Base-by-base conservation (phyloP, 108 stramenopile species). In the Schizochytrium sp. region DNA sequence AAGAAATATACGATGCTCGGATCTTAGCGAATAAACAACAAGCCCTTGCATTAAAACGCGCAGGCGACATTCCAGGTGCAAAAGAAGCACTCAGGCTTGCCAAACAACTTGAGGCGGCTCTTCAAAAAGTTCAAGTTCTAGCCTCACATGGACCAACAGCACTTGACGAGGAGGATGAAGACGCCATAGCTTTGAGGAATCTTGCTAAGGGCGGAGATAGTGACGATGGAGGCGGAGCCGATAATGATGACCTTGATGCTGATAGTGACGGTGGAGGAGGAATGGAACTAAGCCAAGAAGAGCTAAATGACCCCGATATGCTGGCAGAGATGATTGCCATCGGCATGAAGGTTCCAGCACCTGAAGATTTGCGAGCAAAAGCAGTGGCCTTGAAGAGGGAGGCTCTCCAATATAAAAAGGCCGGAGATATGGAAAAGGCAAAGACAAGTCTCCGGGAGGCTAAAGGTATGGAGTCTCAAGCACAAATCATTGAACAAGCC, bases 271-370 rank as follows among this genome's bases (percentile, higher is more conserved):
- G 47, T 50, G 28, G 64, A 13, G 49, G 17, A 28, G 28, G 15
- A 15, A 44, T 55, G 5, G 3, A 55, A 10, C 55, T 83, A 5
- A 19, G 17, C 45, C 17, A 10, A 10, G 76, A 83, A 42, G 76
- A 83, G 0, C 3, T 83, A 5, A 13, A n/a, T 47, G 76, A 83
- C 47, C 76, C 76, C 8, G 76, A 83, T 10, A 17, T 83, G 28
- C 40, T 83, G 47, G 76, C 76, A 10, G 76, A 83, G 28, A 83
- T 83, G 76, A 42, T 55, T 5, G 12, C 50, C 8, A 83, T 83
- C 28, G 76, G 76, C 28, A 83, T 83, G 76, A 83, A 83, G 76
- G 47, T 83, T 10, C 76, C 76, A 5, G 47, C 76, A 10, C 76
- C 76, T 47, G 76, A 83, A 28, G 76, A 83, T 2, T 40, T 83